Evolutionary conservation across 2,329 filamentous ascomycete species (phyloP), one percentile per base, ranked within the genome.

Genomic region (Acrodontium crateriforme): DNA sequence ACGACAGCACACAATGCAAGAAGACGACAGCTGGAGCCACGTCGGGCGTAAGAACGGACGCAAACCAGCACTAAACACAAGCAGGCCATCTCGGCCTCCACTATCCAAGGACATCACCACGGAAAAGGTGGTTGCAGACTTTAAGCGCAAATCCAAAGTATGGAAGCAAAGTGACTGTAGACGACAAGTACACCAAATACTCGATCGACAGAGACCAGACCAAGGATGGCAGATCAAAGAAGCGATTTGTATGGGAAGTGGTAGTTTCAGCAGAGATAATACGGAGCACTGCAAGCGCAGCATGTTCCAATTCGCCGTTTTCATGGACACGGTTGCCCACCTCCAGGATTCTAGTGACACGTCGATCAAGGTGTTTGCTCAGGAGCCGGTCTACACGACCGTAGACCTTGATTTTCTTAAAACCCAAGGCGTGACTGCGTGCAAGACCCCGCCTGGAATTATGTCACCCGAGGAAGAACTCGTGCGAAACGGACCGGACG

Each of bases 291-390:
- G 47, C n/a, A 36, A 39, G 20, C 39, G 47, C 26, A 49, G 42
- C 20, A 32, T 52, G 32, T 44, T 41, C 40, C 50, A 53, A 34
- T 33, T 46, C 15, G 47, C 41, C 2, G 42, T 45, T 3, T 52
- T 51, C 13, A 27, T 45, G 27, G 50, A 50, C 22, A 26, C 46
- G 8, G 35, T 41, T 9, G 25, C 34, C 6, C 22, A 39, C 16
- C 12, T 40, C 21, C 30, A 33, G 18, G 25, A 16, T 9, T 24
- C 18, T 13, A 18, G 28, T 6, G 25, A 21, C 9, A 4, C 15
- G 3, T 12, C 13, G n/a, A 24, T 43, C 11, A 32, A 34, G 13
- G 22, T 46, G 7, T 42, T 32, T 18, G 47, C 38, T 2, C 45
- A 51, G 23, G 50, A 53, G 18, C 49, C 47, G 3, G 28, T 35